Percentiles rank a stretch among this genome's conserved stretches.
These are phyloP conservation scores for Volvox reticuliferus DNA, from an alignment of 139 green algal genomes.

Conservation along the genomic window DNA sequence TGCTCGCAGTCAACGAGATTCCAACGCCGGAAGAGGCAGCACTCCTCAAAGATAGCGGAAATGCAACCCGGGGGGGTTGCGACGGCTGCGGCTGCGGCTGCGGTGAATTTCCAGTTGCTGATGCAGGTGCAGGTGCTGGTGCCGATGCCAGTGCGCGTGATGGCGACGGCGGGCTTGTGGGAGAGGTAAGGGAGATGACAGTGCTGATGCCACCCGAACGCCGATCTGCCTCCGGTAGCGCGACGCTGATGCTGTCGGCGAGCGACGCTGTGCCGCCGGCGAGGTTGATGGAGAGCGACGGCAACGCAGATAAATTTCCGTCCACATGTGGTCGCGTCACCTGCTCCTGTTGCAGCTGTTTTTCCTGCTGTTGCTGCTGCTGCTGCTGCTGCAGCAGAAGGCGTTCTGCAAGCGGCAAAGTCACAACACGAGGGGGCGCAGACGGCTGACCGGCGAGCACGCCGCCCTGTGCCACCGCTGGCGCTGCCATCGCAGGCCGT, in stretches of 20 bases:
- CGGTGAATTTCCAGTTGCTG: neutral
- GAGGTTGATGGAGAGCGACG: neutral
- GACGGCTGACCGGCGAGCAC: neutral
- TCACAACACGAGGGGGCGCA: neutral
- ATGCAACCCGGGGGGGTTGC: neutral
- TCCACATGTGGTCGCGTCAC: too few species aligned
- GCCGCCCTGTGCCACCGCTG: neutral
- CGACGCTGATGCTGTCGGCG: neutral
- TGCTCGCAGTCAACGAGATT: neutral
- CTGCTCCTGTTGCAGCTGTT: neutral
- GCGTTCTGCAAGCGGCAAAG: neutral
- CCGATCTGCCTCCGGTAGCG: neutral
- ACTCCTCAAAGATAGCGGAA: neutral
- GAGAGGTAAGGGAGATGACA: too few species aligned
- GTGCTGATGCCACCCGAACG: neutral
- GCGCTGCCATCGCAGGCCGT: neutral
- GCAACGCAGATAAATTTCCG: too few species aligned
- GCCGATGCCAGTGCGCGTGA: too few species aligned
- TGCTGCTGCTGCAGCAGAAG: constrained; percentile 4
- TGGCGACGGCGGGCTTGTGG: neutral
- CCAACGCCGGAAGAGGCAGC: too few species aligned
- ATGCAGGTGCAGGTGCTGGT: too few species aligned
- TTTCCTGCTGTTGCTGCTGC: neutral
- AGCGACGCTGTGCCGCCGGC: neutral
- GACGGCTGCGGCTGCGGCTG: neutral